Conservation (phyloP, 305 asterid genomes). For the Fraxinus velutina region DNA sequence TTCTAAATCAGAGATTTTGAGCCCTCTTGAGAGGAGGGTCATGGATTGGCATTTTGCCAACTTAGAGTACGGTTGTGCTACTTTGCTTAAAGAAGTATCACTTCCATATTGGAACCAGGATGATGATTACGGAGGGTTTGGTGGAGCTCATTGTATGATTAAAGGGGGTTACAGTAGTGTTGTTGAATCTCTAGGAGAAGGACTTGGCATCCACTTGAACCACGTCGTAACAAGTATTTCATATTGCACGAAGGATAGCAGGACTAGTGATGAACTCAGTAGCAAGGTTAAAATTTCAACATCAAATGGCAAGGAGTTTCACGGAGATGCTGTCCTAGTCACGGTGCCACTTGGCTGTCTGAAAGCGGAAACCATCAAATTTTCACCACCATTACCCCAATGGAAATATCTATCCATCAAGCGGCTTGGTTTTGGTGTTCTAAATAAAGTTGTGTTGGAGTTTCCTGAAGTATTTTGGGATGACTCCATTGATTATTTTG, state of each 20-base stretch:
- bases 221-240: conserved; percentile 72
- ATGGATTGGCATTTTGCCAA: conserved; percentile 99
- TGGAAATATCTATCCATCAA: conserved; percentile 79
- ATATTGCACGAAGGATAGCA: conserved; percentile 43
- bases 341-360: conserved; percentile 97
- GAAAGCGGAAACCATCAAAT: conserved; percentile 75
- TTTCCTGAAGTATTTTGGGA: conserved; percentile 97
- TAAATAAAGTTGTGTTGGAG: conserved; percentile 91
- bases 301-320: conserved; percentile 69
- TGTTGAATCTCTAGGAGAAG: conserved; percentile 83
- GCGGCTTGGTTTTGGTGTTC: conserved; percentile 93
- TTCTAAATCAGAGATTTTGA: conserved; percentile 47
- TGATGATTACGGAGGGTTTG: conserved; percentile 94
- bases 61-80: conserved; percentile 97
- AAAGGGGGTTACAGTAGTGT: conserved; percentile 94
- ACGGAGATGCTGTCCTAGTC: conserved; percentile 87
- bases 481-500: conserved; percentile 86
- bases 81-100: conserved; percentile 85
- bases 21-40: conserved; percentile 96
- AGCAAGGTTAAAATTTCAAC: conserved; percentile 70
- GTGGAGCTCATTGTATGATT: conserved; percentile 99
- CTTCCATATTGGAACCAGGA: conserved; percentile 99
- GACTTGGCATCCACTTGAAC: conserved; percentile 65
- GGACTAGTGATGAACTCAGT: conserved; percentile 30
- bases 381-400: conserved; percentile 84